These are phyloP conservation scores for Rhizopogon vinicolor DNA, from an alignment of 768 basidiomycete genomes.

Conservation along the genomic window DNA sequence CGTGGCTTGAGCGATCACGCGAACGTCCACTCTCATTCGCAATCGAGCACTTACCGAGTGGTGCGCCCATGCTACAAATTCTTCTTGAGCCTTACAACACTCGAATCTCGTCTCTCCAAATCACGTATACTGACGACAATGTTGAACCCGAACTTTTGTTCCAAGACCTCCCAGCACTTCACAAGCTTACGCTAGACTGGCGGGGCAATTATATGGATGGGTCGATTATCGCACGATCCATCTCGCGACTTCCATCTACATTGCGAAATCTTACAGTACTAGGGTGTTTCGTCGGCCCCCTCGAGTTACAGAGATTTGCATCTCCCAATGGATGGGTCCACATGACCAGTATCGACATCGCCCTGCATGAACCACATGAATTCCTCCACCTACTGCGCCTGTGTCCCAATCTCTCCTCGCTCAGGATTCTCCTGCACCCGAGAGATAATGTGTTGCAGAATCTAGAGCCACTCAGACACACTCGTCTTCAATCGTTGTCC, in stretches of 20 bases:
- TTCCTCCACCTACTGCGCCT: constrained; percentile 11
- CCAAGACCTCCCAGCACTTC: constrained; percentile 11
- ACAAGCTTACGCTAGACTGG: constrained; percentile 16
- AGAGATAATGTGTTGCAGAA: background rate
- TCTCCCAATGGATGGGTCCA: constrained; percentile 12
- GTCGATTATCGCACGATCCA: background rate
- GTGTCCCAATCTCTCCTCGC: constrained; percentile 16
- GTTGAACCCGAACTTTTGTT: constrained; percentile 11
- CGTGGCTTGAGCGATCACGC: constrained; percentile 5
- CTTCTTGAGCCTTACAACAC: constrained; percentile 14
- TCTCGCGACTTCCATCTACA: constrained; percentile 1
- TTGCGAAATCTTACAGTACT: no score
- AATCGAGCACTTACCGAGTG: constrained; percentile 9
- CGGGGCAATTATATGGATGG: background rate
- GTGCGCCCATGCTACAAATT: background rate
- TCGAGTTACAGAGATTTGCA: constrained; percentile 1
- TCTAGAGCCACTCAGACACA: constrained; percentile 5
- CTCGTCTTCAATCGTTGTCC: constrained; percentile 9
- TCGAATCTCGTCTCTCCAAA: constrained; percentile 1
- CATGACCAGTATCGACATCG: constrained; percentile 12
- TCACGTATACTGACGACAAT: constrained; percentile 13
- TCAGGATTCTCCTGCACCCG: constrained; percentile 4
- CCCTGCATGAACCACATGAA: background rate
- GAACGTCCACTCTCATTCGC: constrained; percentile 16
- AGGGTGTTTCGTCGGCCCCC: no score